Conservation (phyloP, 129 eudicot genomes). For the Chrysanthemum makinoi region DNA sequence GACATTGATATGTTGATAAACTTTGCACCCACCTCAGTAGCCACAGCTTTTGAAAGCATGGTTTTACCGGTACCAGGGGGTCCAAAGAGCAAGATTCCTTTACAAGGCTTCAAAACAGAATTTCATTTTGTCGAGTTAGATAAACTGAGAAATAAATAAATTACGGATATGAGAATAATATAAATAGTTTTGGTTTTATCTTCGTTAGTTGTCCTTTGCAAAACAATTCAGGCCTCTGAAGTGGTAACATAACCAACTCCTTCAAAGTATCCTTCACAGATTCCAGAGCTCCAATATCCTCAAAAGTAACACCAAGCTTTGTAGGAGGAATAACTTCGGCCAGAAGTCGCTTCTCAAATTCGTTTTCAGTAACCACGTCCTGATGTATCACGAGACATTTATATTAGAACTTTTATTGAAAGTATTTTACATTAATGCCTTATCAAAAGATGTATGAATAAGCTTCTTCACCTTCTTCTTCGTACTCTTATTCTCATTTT, state of each 20-base stretch:
- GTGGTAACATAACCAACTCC: slow-evolving; percentile 91
- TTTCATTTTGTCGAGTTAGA: slow-evolving; percentile 12
- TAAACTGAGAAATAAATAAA: not conserved
- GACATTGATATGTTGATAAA: too few relatives aligned
- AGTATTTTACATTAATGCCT: not conserved
- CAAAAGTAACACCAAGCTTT: slow-evolving; percentile 88
- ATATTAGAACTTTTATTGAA: not conserved
- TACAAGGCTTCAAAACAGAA: too few relatives aligned
- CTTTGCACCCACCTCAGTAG: too few relatives aligned
- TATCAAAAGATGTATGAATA: slow-evolving; percentile 12
- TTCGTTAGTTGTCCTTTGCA: slow-evolving; percentile 84
- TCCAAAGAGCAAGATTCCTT: too few relatives aligned
- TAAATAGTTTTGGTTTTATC: slow-evolving; percentile 31
- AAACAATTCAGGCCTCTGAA: slow-evolving; percentile 87
- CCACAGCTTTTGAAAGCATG: too few relatives aligned
- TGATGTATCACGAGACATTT: slow-evolving; percentile 21
- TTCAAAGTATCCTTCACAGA: slow-evolving; percentile 80
- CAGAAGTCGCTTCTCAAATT: slow-evolving; percentile 80
- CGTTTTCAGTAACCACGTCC: slow-evolving; percentile 92
- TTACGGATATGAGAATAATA: not conserved
- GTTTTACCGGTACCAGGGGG: too few relatives aligned
- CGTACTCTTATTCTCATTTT: slow-evolving; percentile 67
- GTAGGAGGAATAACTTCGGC: slow-evolving; percentile 84
- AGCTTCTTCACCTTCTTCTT: slow-evolving; percentile 67
- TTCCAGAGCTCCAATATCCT: slow-evolving; percentile 92